These are phyloP conservation scores for Xylariaceae sp. DNA, from an alignment of 2,329 filamentous ascomycete species.

Conservation along the genomic window DNA sequence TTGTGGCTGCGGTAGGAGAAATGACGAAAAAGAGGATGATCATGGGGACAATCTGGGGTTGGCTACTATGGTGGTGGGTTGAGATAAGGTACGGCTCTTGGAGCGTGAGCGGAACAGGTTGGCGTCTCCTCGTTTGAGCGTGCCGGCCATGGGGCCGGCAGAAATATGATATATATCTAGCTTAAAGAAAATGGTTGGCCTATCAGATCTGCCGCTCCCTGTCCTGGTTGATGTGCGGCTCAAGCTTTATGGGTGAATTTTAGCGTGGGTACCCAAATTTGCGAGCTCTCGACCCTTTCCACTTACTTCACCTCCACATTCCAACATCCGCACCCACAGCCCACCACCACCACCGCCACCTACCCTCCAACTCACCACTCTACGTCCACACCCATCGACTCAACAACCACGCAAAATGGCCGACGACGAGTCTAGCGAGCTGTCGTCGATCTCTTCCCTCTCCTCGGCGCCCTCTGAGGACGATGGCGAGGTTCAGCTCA, in stretches of 20 bases:
- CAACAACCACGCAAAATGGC: conserved; percentile 52
- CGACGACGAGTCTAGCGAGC: conserved; percentile 67
- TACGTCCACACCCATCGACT: background rate
- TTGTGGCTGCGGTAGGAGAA: background rate
- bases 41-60: background rate
- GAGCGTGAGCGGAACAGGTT: conserved; percentile 8
- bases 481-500: conserved; percentile 56
- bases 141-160: conserved; percentile 5
- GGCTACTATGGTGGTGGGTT: conserved; percentile 5
- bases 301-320: conserved; percentile 37
- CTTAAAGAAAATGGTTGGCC: conserved; percentile 36
- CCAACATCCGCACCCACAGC: conserved; percentile 28
- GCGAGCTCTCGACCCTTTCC: conserved; percentile 34
- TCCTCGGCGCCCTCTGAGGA: conserved; percentile 59
- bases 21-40: background rate
- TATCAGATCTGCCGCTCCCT: conserved; percentile 39
- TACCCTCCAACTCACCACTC: conserved; percentile 2
- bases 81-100: conserved; percentile 10
- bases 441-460: conserved; percentile 57
- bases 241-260: conserved; percentile 40
- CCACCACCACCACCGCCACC: too few species aligned
- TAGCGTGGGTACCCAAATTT: conserved; percentile 43
- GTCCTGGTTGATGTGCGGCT: conserved; percentile 40
- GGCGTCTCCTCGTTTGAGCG: conserved; percentile 9
- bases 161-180: conserved; percentile 29